A percentile compares a stretch with the other conserved stretches of the same genome.
phyloP scores from a whole-genome alignment of 1,139 yeast species.

The Tardiomyces digboiensis region DNA sequence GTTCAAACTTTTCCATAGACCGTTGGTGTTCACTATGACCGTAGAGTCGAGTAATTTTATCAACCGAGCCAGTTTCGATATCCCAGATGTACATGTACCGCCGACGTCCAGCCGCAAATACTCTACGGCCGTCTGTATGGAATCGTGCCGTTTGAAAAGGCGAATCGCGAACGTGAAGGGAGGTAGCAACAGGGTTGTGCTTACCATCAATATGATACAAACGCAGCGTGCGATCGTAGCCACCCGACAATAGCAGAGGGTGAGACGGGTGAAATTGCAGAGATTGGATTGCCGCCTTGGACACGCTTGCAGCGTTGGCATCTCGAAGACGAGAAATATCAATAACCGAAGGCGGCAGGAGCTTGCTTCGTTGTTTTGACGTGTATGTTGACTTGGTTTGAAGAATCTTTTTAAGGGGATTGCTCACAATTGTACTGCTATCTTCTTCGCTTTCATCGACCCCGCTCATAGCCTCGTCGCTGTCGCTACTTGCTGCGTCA shows the following conservation, averaged over 20 bases:
- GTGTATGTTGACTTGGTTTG: constrained; percentile 49
- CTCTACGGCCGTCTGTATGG: constrained; percentile 42
- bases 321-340: constrained; percentile 77
- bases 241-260: constrained; percentile 81
- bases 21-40: constrained; percentile 83
- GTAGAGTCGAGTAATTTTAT: constrained; percentile 79
- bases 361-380: constrained; percentile 35
- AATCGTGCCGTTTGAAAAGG: constrained; percentile 76
- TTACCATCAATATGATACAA: constrained; percentile 92
- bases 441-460: constrained; percentile 22
- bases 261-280: constrained; percentile 78
- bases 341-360: constrained; percentile 61
- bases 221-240: constrained; percentile 83
- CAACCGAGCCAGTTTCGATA: constrained; percentile 61
- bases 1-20: constrained; percentile 59
- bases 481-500: constrained; percentile 9
- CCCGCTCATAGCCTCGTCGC: constrained; percentile 12
- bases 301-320: constrained; percentile 61
- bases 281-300: constrained; percentile 76
- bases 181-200: constrained; percentile 67
- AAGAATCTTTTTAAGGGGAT: constrained; percentile 47
- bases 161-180: constrained; percentile 65
- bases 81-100: constrained; percentile 92
- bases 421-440: constrained; percentile 22
- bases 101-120: constrained; percentile 88